phyloP scores from a whole-genome alignment of 306 rosid genomes.

The Medicago ruthenica region DNA sequence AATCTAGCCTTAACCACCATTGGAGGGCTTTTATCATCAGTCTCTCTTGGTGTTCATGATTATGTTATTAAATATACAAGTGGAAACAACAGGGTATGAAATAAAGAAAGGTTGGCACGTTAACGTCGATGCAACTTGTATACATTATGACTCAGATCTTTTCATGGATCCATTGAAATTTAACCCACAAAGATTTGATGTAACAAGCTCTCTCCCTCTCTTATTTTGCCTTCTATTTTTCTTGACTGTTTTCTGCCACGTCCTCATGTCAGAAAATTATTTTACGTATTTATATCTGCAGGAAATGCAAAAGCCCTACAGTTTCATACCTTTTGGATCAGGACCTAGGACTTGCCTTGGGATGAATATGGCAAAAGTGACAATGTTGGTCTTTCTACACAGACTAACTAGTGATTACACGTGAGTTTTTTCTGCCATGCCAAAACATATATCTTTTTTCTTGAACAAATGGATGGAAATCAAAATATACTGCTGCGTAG shows the following conservation, averaged over 20 bases:
- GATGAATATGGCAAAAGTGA: slow-evolving; percentile 70
- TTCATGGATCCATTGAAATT: slow-evolving; percentile 64
- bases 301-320: slow-evolving; percentile 76
- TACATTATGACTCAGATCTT: slow-evolving; percentile 69
- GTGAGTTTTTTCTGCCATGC: slow-evolving; percentile 51
- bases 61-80: background rate
- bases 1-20: slow-evolving; percentile 2
- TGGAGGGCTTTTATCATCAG: background rate
- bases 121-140: slow-evolving; percentile 69
- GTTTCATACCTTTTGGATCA: slow-evolving; percentile 71
- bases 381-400: slow-evolving; percentile 71
- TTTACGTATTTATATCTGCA: slow-evolving; percentile 35
- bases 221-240: slow-evolving; percentile 13
- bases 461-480: background rate
- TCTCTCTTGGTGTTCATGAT: background rate
- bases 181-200: slow-evolving; percentile 82
- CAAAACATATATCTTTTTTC: slow-evolving; percentile 12
- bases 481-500: slow-evolving; percentile 42
- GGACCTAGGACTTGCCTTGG: slow-evolving; percentile 85
- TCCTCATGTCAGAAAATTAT: background rate
- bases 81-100: slow-evolving; percentile 56
- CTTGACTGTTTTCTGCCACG: background rate
- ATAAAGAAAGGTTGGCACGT: slow-evolving; percentile 82
- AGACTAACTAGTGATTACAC: slow-evolving; percentile 62
- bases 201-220: slow-evolving; percentile 38